Conservation (phyloP, 768 basidiomycete species). For the Agaricus sinodeliciosus region DNA sequence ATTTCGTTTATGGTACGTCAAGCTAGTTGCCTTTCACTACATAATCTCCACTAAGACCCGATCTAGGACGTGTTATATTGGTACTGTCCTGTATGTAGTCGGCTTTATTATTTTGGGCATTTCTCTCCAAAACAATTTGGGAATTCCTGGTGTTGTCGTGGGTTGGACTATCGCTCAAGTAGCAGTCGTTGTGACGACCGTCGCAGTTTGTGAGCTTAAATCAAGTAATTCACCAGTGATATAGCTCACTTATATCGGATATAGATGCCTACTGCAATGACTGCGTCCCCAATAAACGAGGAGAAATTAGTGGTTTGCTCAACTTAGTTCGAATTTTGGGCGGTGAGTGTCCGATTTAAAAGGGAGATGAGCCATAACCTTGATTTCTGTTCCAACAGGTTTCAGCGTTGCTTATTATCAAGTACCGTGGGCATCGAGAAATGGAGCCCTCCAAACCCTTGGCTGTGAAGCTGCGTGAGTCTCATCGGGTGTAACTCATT, state of each 20-base stretch:
- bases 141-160: conserved; percentile 48
- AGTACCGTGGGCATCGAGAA: conserved; percentile 53
- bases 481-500: background rate
- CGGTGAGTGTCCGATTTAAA: conserved; percentile 20
- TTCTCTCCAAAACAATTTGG: conserved; percentile 44
- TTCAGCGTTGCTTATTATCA: conserved; percentile 65
- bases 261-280: conserved; percentile 17
- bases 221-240: conserved; percentile 21
- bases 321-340: conserved; percentile 51
- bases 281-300: conserved; percentile 23
- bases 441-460: conserved; percentile 57
- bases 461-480: conserved; percentile 58
- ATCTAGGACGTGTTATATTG: conserved; percentile 53
- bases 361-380: background rate
- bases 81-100: conserved; percentile 50
- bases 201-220: conserved; percentile 46
- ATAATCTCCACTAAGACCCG: background rate
- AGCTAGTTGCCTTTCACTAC: background rate
- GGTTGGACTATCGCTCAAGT: conserved; percentile 63
- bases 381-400: conserved; percentile 19
- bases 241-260: conserved; percentile 11
- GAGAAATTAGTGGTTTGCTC: conserved; percentile 57
- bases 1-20: conserved; percentile 47
- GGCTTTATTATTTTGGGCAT: conserved; percentile 57
- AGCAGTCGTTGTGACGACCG: conserved; percentile 53